Percentiles rank a stretch among this genome's conserved stretches.
phyloP scores from a whole-genome alignment of 257 asterid genomes.

The Asclepias syriaca region DNA sequence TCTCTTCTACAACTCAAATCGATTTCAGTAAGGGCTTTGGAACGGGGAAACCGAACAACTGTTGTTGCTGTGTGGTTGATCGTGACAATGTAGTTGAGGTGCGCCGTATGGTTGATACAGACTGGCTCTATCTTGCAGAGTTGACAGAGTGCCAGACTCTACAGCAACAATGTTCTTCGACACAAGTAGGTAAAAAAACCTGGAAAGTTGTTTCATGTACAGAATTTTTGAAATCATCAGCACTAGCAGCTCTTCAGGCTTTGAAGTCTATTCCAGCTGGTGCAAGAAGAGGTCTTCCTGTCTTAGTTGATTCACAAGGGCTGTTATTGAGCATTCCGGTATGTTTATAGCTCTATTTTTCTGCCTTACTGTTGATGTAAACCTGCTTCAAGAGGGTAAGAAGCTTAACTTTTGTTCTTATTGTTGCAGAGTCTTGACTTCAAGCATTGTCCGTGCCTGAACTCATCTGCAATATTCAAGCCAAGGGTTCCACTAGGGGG shows the following conservation, averaged over 20 bases:
- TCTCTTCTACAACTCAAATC: conserved; percentile 10
- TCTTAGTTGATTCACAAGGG: conserved; percentile 59
- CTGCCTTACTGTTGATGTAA: conserved; percentile 6
- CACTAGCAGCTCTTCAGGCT: conserved; percentile 44
- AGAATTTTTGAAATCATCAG: conserved; percentile 49
- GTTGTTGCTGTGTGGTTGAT: conserved; percentile 37
- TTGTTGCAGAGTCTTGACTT: conserved; percentile 58
- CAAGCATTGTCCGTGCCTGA: conserved; percentile 54
- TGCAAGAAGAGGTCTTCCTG: conserved; percentile 79
- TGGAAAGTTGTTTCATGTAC: conserved; percentile 25
- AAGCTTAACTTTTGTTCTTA: conserved; percentile 3
- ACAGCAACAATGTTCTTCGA: neutral
- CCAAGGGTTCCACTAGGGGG: conserved; percentile 77
- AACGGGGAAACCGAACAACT: conserved; percentile 25
- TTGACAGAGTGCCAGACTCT: conserved; percentile 31
- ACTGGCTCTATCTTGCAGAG: conserved; percentile 67
- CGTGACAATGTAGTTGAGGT: conserved; percentile 41
- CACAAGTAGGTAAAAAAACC: conserved; percentile 6
- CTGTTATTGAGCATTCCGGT: conserved; percentile 73
- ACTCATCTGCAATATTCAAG: conserved; percentile 46
- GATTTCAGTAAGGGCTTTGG: conserved; percentile 11
- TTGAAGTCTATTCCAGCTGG: conserved; percentile 73
- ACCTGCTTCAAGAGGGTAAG: conserved; percentile 6
- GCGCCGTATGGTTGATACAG: conserved; percentile 65
- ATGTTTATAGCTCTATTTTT: conserved; percentile 16